Conservation (phyloP, 148 eudicot genomes). For the Vaccinium corymbosum region DNA sequence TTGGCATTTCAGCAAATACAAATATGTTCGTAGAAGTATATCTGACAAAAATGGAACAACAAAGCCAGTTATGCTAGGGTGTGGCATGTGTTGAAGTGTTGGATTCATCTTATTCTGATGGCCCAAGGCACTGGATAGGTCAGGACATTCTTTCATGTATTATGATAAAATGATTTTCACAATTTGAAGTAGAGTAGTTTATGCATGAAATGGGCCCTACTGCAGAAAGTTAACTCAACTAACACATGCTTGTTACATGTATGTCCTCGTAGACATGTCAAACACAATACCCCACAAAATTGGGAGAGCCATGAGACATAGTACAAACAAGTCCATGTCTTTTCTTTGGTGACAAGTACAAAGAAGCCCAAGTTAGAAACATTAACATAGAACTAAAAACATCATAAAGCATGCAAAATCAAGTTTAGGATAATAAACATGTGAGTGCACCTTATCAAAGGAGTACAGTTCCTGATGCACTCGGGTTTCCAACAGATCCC, state of each 20-base stretch:
- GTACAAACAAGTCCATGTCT: not conserved
- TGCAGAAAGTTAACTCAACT: not conserved
- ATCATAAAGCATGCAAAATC: not conserved
- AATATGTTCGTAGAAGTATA: not conserved
- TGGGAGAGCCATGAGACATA: not conserved
- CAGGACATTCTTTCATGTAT: not conserved
- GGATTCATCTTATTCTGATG: not conserved
- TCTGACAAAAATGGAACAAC: not conserved
- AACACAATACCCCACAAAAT: not conserved
- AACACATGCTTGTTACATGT: not conserved
- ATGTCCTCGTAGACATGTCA: not conserved
- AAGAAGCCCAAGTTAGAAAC: not conserved
- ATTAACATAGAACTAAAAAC: not conserved
- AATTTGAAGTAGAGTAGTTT: not conserved
- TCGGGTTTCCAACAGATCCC: slow-evolving; percentile 67
- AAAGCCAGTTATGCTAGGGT: not conserved
- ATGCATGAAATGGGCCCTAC: not conserved
- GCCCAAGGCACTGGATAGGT: not conserved
- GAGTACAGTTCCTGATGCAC: slow-evolving; percentile 52
- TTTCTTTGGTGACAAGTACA: not conserved
- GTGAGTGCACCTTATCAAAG: slow-evolving; percentile 70
- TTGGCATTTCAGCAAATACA: not conserved
- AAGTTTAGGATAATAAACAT: not conserved
- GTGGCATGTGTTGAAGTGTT: not conserved
- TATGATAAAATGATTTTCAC: not conserved